Evolutionary conservation across 805 yeast genomes (phyloP).

Genomic region (Cephaloascus fragrans): DNA sequence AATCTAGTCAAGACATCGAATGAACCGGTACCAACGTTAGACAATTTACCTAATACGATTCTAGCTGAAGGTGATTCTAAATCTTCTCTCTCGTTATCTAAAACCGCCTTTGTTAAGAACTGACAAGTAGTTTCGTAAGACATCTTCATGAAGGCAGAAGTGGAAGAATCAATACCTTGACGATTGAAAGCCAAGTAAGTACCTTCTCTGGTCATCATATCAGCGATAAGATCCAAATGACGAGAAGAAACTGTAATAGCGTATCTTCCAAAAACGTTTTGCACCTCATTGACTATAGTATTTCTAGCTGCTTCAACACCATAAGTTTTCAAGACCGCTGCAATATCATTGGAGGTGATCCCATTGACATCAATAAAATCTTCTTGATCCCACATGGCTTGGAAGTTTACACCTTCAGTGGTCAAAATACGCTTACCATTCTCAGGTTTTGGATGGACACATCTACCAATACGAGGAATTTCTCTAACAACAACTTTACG

Average conservation of each 20-base stretch:
- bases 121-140: slow-evolving; percentile 98
- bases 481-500: slow-evolving; percentile 88
- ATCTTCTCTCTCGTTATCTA: slow-evolving; percentile 83
- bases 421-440: slow-evolving; percentile 69
- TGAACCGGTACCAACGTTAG: slow-evolving; percentile 92
- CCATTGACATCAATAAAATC: slow-evolving; percentile 85
- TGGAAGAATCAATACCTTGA: slow-evolving; percentile 94
- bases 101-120: slow-evolving; percentile 91
- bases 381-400: slow-evolving; percentile 97
- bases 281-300: slow-evolving; percentile 92
- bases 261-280: slow-evolving; percentile 91
- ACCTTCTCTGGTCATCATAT: slow-evolving; percentile 99
- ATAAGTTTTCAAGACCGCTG: slow-evolving; percentile 80
- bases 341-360: slow-evolving; percentile 86
- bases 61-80: slow-evolving; percentile 89
- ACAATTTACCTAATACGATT: slow-evolving; percentile 83
- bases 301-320: slow-evolving; percentile 99
- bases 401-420: slow-evolving; percentile 97
- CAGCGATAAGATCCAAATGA: slow-evolving; percentile 95
- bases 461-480: slow-evolving; percentile 83
- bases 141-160: slow-evolving; percentile 97
- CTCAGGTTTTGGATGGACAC: slow-evolving; percentile 71
- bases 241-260: slow-evolving; percentile 89
- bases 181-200: slow-evolving; percentile 93
- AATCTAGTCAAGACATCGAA: slow-evolving; percentile 66